Base-by-base conservation (phyloP, 257 asterid species). In the Solanum dulcamara region DNA sequence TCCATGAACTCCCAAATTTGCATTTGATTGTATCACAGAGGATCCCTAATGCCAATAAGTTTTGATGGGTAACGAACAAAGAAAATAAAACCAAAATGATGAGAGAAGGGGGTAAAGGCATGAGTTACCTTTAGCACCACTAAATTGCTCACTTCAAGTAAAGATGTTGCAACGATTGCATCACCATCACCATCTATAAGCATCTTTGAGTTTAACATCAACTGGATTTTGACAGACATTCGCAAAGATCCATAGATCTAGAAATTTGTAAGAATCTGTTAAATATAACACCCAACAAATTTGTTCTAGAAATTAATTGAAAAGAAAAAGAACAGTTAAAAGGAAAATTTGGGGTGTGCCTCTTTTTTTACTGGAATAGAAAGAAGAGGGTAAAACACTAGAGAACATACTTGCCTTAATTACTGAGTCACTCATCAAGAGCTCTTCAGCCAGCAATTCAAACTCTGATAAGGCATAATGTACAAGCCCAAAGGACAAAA, bases 131-230 rank as follows among this genome's bases (percentile, higher is more conserved):
- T 95, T 84, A 95, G 98, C 88, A 95, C 95, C 88, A 92, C 93
- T 89, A 95, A 90, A 92, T 95, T 95, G 93, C 97, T 95, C 87
- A 93, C 94, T 89, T 94, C 98, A 89, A 94, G 94, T 93, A 93
- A 89, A 87, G 98, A 93, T 85, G 98, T 94, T 24, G 96, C 92
- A 51, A 92, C 94, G 86, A 89, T 91, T 81, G 94, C 89, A 91
- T 95, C 94, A 84, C 91, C 89, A 87, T 90, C 96, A 84, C 98
- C 94, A 50, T 90, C 87, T 86, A 95, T 92, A 86, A 94, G 92
- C 91, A 95, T 85, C 88, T 93, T 90, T 83, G 98, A 95, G 77
- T 92, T 93, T 90, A 94, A 86, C 98, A 95, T 95, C 92, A 95
- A 91, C 90, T 92, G 93, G 88, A 95, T 95, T 91, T 95, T 95